A percentile compares a stretch with the other conserved stretches of the same genome.
These are phyloP conservation scores for Wickerhamiella qilinensis DNA, from an alignment of 805 yeast species.

Conservation along the genomic window DNA sequence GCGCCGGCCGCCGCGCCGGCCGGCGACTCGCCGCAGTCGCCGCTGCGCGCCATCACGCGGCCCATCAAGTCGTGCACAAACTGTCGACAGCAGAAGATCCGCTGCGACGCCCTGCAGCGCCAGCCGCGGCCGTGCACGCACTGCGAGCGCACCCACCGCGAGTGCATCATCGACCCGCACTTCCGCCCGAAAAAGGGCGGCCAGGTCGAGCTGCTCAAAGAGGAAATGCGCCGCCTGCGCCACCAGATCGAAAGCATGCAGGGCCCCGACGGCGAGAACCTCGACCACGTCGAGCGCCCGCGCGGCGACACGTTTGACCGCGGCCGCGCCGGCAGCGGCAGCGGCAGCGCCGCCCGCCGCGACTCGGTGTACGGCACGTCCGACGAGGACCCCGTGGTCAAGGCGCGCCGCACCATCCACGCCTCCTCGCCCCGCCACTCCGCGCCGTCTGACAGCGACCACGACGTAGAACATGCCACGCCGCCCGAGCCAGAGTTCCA, in stretches of 20 bases:
- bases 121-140: conserved; percentile 71
- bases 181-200: conserved; percentile 86
- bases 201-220: conserved; percentile 67
- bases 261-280: conserved; percentile 31
- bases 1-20: not conserved
- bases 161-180: conserved; percentile 81
- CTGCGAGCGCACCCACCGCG: conserved; percentile 63
- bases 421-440: not conserved
- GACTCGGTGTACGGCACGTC: no score
- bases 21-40: not conserved
- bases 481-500: conserved; percentile 6
- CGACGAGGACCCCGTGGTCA: not conserved
- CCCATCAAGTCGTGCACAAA: conserved; percentile 90
- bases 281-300: not conserved
- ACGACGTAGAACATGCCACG: not conserved
- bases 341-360: no score
- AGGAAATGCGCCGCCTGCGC: conserved; percentile 67
- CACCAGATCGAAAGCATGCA: conserved; percentile 50
- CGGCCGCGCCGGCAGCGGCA: no score
- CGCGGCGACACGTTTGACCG: conserved; percentile 9
- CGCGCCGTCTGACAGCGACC: not conserved
- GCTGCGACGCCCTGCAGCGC: conserved; percentile 76
- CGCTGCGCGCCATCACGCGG: conserved; percentile 29
- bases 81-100: conserved; percentile 87
- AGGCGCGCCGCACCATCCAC: not conserved